Percentiles rank a stretch among this genome's conserved stretches.
Conservation (phyloP, 805 yeast species). For the Yarrowia osloensis region DNA sequence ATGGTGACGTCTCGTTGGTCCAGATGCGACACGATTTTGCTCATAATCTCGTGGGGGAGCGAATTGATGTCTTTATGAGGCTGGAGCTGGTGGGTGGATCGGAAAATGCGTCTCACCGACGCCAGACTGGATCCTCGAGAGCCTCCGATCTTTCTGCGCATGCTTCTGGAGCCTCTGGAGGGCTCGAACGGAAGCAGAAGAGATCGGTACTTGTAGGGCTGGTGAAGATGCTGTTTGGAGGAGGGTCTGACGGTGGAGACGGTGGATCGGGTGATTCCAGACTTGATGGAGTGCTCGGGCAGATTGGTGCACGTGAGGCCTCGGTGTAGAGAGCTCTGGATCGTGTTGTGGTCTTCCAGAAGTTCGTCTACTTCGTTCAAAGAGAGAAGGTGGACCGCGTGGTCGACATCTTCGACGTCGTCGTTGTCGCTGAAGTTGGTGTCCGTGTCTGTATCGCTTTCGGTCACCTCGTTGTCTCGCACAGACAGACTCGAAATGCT, state of each 20-base stretch:
- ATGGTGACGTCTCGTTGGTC: conserved; percentile 49
- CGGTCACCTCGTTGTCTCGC: background rate
- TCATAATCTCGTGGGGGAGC: conserved; percentile 40
- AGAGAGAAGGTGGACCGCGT: background rate
- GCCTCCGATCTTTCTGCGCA: conserved; percentile 1
- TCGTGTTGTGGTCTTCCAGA: background rate
- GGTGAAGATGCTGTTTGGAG: background rate
- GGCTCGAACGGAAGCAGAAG: conserved; percentile 13
- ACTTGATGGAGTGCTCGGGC: background rate
- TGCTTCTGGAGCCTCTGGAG: background rate
- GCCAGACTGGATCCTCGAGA: background rate
- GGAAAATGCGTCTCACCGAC: background rate
- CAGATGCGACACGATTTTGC: conserved; percentile 35
- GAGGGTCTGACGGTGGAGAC: conserved; percentile 1
- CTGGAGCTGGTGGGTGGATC: conserved; percentile 3
- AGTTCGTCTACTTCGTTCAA: background rate
- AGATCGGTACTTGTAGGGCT: conserved; percentile 29
- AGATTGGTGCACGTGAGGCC: background rate
- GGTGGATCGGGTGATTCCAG: conserved; percentile 7
- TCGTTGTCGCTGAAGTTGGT: background rate
- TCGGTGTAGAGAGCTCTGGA: background rate
- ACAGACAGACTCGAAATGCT: background rate
- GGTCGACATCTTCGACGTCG: background rate
- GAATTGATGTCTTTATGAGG: conserved; percentile 8
- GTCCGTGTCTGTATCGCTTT: too few species aligned